These are phyloP conservation scores for Rhinocladiella similis DNA, from an alignment of 2,329 filamentous ascomycete genomes.

Conservation along the genomic window DNA sequence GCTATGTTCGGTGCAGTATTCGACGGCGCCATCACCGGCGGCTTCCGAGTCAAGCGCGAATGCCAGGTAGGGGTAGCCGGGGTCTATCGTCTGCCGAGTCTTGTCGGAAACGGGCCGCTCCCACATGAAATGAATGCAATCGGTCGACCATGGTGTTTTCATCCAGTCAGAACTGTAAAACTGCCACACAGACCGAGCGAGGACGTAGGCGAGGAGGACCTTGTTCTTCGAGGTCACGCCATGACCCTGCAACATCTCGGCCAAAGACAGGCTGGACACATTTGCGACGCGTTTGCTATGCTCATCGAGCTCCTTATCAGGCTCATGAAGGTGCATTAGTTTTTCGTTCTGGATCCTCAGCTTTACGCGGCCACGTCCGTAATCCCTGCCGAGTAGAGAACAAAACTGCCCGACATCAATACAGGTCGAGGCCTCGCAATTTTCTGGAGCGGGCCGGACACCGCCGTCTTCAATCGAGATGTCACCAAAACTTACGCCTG, in stretches of 20 bases:
- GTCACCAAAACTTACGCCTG: neutral
- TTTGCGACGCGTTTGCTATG: neutral
- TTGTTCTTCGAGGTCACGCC: neutral
- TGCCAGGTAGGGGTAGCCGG: neutral
- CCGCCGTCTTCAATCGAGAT: neutral
- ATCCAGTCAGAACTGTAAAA: neutral
- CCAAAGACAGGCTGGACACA: neutral
- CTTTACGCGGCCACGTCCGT: neutral
- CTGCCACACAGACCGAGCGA: neutral
- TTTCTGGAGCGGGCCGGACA: neutral
- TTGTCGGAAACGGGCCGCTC: neutral
- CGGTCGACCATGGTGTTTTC: neutral
- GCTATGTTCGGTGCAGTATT: neutral
- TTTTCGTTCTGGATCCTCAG: neutral
- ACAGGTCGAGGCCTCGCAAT: neutral
- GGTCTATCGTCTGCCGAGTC: neutral
- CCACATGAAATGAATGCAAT: neutral
- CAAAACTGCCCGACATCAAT: neutral
- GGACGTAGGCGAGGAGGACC: neutral
- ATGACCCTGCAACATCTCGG: neutral
- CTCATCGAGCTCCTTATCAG: neutral
- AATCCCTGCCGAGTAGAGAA: neutral
- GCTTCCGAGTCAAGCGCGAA: neutral
- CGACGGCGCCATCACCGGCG: too few relatives aligned
- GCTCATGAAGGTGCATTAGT: neutral